A percentile compares a stretch with the other conserved stretches of the same genome.
These are phyloP conservation scores for Hamamelis virginiana DNA, from an alignment of 164 flowering plant genomes.

Conservation along the genomic window DNA sequence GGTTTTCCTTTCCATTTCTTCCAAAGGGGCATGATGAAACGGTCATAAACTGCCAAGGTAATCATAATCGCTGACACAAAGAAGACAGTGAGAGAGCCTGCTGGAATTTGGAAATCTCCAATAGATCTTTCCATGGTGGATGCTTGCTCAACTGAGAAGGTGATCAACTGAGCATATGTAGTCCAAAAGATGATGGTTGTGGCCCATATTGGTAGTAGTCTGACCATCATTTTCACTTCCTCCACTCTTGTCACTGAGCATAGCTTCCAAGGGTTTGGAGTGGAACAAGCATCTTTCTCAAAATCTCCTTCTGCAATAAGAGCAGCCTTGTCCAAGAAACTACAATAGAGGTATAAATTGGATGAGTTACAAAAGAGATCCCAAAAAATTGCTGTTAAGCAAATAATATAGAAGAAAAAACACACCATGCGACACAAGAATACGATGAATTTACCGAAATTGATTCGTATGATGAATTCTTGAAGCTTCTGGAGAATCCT, in stretches of 20 bases:
- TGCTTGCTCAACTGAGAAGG: constrained; percentile 86
- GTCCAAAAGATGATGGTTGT: constrained; percentile 90
- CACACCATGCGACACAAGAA: no score
- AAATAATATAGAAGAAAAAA: no score
- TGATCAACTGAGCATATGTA: constrained; percentile 83
- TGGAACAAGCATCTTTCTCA: constrained; percentile 17
- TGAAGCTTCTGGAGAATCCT: constrained; percentile 41
- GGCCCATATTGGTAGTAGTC: constrained; percentile 73
- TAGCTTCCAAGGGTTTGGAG: constrained; percentile 71
- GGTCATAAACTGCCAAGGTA: constrained; percentile 66
- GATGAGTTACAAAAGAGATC: no score
- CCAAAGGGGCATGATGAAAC: constrained; percentile 75
- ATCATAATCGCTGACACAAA: constrained; percentile 76
- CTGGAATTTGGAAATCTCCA: constrained; percentile 75
- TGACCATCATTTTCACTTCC: constrained; percentile 74
- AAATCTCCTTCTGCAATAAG: constrained; percentile 49
- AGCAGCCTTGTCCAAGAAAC: constrained; percentile 76
- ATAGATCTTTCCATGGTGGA: constrained; percentile 73
- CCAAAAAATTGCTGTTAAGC: no score
- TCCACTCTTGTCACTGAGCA: constrained; percentile 67
- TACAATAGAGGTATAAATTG: constrained; percentile 7
- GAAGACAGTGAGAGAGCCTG: constrained; percentile 91
- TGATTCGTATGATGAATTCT: constrained; percentile 61
- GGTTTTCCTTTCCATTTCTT: constrained; percentile 74
- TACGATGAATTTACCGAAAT: constrained; percentile 51